phyloP scores from a whole-genome alignment of 2,329 filamentous ascomycete species.

The Alternaria triticimaculans region DNA sequence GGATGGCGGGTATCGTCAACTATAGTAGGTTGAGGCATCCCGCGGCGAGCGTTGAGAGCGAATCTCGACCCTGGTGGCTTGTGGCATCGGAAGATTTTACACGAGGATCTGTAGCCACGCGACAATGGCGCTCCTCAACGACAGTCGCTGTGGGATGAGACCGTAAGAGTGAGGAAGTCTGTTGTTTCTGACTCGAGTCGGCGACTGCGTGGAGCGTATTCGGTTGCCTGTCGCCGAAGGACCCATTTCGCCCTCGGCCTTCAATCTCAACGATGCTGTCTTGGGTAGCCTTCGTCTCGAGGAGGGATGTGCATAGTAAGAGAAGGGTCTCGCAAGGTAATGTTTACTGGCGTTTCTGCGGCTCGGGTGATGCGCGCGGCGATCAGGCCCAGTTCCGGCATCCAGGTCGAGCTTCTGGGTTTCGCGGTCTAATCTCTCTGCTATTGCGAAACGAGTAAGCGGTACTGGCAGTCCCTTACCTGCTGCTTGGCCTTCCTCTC shows the following conservation, averaged over 20 bases:
- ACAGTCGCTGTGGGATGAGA: conserved; percentile 4
- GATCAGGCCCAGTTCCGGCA: not conserved
- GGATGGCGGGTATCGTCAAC: conserved; percentile 27
- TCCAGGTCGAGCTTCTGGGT: conserved; percentile 1
- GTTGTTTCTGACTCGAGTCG: conserved; percentile 1
- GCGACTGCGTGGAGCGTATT: not conserved
- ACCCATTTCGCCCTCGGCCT: conserved; percentile 3
- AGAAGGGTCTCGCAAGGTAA: conserved; percentile 9
- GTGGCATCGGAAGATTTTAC: conserved; percentile 15
- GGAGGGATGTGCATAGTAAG: conserved; percentile 8
- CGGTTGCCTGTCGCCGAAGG: not conserved
- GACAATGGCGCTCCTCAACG: conserved; percentile 10
- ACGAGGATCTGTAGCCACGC: conserved; percentile 18
- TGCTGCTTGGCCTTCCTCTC: not conserved
- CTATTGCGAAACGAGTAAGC: not conserved
- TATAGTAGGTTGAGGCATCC: conserved; percentile 3
- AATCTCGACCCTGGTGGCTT: conserved; percentile 21
- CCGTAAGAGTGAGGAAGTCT: conserved; percentile 6
- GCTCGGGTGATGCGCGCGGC: conserved; percentile 9
- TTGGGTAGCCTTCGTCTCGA: not conserved
- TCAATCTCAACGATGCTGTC: conserved; percentile 2
- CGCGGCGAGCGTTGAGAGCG: conserved; percentile 17
- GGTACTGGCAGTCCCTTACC: not conserved
- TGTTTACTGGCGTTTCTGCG: conserved; percentile 5
- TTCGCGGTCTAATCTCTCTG: not conserved